These are phyloP conservation scores for Rosa lucieae DNA, from an alignment of 306 rosid species.

Conservation along the genomic window DNA sequence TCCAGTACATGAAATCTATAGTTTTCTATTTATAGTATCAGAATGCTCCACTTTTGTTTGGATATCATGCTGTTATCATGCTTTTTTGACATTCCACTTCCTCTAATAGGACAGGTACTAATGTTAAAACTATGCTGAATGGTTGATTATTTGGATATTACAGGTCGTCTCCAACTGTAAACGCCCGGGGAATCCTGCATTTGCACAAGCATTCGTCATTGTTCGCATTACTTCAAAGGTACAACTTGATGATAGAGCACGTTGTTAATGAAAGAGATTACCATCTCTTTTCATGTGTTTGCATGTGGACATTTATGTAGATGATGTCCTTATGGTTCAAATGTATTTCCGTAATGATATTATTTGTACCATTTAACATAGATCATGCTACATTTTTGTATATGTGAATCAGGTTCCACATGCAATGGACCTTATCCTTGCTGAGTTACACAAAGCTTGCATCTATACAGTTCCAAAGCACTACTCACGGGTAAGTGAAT, in stretches of 20 bases:
- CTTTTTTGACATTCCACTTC: not conserved
- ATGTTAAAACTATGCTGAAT: not conserved
- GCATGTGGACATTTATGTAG: not conserved
- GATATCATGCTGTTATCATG: not conserved
- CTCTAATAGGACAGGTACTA: not conserved
- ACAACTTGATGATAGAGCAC: conserved; percentile 15
- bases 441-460: conserved; percentile 83
- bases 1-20: not conserved
- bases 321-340: not conserved
- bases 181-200: conserved; percentile 53
- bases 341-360: not conserved
- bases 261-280: not conserved
- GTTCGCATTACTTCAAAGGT: conserved; percentile 87
- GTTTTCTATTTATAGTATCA: not conserved
- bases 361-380: not conserved
- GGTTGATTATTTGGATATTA: conserved; percentile 11
- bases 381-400: conserved; percentile 16
- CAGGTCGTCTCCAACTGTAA: conserved; percentile 64
- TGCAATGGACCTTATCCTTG: conserved; percentile 76
- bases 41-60: not conserved
- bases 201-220: conserved; percentile 70
- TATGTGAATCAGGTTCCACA: conserved; percentile 61
- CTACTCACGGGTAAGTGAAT: conserved; percentile 57
- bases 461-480: conserved; percentile 90
- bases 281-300: conserved; percentile 3